A percentile compares a stretch with the other conserved stretches of the same genome.
Conservation (phyloP, 202 grass and related monocot genomes). For the Saccharum hybrid region DNA sequence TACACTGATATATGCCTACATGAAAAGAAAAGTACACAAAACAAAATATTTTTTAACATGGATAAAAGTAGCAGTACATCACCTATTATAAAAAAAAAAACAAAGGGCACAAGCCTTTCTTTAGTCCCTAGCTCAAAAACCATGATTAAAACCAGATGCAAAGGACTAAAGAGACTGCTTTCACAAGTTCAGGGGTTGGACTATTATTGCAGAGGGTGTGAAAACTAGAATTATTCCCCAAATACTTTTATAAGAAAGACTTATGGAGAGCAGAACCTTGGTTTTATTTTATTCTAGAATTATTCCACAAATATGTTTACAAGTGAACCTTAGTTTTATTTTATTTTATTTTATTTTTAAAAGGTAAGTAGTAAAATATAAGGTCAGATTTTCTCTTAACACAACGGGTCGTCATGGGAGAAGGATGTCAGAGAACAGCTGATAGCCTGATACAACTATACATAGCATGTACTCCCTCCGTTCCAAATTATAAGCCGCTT, state of each 20-base stretch:
- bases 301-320: neutral
- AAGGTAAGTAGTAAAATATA: neutral
- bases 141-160: conserved; percentile 11
- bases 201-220: neutral
- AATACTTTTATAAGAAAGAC: conserved; percentile 29
- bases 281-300: conserved; percentile 11
- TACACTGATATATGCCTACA: conserved; percentile 11
- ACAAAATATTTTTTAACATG: neutral
- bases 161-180: conserved; percentile 2
- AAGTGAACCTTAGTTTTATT: conserved; percentile 1
- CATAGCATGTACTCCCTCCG: neutral
- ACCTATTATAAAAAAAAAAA: conserved; percentile 28
- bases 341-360: conserved; percentile 22
- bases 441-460: conserved; percentile 16
- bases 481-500: too few relatives aligned
- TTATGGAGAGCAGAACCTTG: neutral
- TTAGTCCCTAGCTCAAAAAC: conserved; percentile 29
- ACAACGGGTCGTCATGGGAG: neutral
- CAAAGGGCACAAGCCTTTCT: neutral
- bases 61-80: conserved; percentile 27
- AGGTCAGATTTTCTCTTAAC: neutral
- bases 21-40: conserved; percentile 12
- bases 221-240: neutral
- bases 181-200: neutral
- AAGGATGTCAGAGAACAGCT: neutral